Evolutionary conservation across 148 eudicot species (phyloP).

Genomic region (Rhododendron simsii): DNA sequence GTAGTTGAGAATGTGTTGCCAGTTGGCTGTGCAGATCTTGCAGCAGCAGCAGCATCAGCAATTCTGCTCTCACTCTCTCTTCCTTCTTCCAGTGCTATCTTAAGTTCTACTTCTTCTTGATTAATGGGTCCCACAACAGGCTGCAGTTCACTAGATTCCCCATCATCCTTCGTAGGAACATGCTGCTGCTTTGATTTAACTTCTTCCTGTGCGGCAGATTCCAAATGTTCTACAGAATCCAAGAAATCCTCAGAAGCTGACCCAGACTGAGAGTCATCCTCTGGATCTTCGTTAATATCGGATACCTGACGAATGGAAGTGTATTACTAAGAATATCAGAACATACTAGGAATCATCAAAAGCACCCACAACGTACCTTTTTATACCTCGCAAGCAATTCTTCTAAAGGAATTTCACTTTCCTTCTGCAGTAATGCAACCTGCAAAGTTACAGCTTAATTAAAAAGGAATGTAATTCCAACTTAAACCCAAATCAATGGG

Average conservation of each 20-base stretch:
- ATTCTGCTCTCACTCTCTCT: constrained; percentile 60
- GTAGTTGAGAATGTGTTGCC: constrained; percentile 95
- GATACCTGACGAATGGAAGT: constrained; percentile 33
- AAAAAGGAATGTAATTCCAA: constrained; percentile 4
- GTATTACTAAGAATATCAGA: background rate
- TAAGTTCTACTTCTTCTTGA: constrained; percentile 32
- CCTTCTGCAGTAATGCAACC: constrained; percentile 86
- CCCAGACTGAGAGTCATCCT: constrained; percentile 43
- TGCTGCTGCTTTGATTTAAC: constrained; percentile 27
- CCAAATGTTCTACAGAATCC: constrained; percentile 32
- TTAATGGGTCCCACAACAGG: constrained; percentile 19
- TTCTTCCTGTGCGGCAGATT: constrained; percentile 32
- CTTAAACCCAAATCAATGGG: background rate
- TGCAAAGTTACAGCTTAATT: constrained; percentile 24
- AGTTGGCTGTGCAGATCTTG: constrained; percentile 97
- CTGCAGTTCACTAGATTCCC: constrained; percentile 25
- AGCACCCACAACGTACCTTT: constrained; percentile 42
- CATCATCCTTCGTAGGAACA: constrained; percentile 29
- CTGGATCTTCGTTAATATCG: constrained; percentile 29
- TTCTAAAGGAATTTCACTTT: constrained; percentile 80
- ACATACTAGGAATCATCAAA: background rate
- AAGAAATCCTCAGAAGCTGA: constrained; percentile 47
- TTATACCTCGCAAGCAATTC: constrained; percentile 83
- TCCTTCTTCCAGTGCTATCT: constrained; percentile 41
- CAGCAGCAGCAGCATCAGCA: constrained; percentile 99